Percentiles rank a stretch among this genome's conserved stretches.
These are phyloP conservation scores for Kluyveromyces marxianus DNA, from an alignment of 1,139 yeast species.

Conservation along the genomic window DNA sequence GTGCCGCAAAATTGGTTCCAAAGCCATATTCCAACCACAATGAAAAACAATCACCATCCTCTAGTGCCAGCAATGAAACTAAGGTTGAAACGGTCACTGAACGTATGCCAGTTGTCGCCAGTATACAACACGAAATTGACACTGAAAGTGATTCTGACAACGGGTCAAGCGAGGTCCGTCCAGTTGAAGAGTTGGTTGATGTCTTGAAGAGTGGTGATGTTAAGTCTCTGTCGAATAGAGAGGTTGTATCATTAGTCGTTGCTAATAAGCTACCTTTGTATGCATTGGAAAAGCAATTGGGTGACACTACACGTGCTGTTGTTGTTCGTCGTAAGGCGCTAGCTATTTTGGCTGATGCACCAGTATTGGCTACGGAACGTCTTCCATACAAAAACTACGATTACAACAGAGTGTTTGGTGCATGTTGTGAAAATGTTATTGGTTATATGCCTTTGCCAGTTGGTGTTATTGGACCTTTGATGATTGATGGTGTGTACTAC, in stretches of 20 bases:
- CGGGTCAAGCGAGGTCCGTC: conserved; percentile 36
- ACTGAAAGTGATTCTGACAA: conserved; percentile 48
- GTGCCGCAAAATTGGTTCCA: conserved; percentile 11
- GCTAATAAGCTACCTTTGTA: conserved; percentile 82
- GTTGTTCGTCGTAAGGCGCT: conserved; percentile 86
- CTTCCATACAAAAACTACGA: conserved; percentile 82
- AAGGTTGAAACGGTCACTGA: conserved; percentile 6
- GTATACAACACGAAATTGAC: conserved; percentile 15
- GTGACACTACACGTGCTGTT: conserved; percentile 86
- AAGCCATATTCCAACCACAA: neutral
- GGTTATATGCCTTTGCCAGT: conserved; percentile 95
- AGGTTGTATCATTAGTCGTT: conserved; percentile 62
- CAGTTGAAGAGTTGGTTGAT: conserved; percentile 56
- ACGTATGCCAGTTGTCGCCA: neutral
- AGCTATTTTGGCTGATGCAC: conserved; percentile 74
- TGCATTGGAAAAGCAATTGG: conserved; percentile 87
- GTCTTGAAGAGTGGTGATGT: conserved; percentile 68
- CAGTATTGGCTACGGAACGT: conserved; percentile 61
- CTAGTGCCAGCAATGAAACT: conserved; percentile 11
- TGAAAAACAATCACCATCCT: conserved; percentile 10
- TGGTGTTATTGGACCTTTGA: conserved; percentile 95
- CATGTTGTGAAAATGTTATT: conserved; percentile 97
- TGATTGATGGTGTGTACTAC: conserved; percentile 78
- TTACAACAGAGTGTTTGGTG: conserved; percentile 94
- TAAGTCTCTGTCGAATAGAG: conserved; percentile 58